Evolutionary conservation across 306 rosid species (phyloP), one percentile per base, ranked within the genome.

Genomic region (Oxytropis ochrocephala): DNA sequence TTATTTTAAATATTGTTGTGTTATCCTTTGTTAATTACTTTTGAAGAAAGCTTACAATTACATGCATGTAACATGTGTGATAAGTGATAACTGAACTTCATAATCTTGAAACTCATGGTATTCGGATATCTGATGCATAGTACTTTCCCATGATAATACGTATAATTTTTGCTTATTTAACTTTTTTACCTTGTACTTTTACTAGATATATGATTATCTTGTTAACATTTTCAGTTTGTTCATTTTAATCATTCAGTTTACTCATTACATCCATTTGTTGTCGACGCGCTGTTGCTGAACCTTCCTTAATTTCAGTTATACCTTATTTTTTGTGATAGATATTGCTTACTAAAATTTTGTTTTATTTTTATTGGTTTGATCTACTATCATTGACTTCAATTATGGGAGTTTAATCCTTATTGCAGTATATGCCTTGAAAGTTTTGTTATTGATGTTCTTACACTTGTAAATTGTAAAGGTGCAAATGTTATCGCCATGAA

Each of bases 391-490:
- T 49, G 16, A 8, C 58, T 59, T 67, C 39, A 24, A 29, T 50
- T 47, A 27, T 16, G 18, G 41, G 29, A 27, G 11, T 62, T 69
- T 62, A 64, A 17, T 66, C 29, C 6, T 14, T 64, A 13, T 46
- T 35, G 66, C 43, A 35, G 54, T 44, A 0, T 24, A 29, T 17
- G 61, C 16, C 67, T 14, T 19, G 11, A 18, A 62, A 27, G 16
- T 73, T 64, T 64, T 70, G 58, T 63, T 73, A 35, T 70, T 81
- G 61, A 69, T 72, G 69, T 46, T 75, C n/a, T 30, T 47, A 32
- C n/a, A 41, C 56, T 42, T 64, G 66, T 59, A 47, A 47, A 4
- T 62, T 53, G 56, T 43, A 55, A 49, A 21, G 60, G 49, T 46
- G 57, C 41, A 11, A 42, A 29, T 48, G 70, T 39, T 64, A 16